A percentile compares a stretch with the other conserved stretches of the same genome.
These are phyloP conservation scores for Yamadazyma songkhlaensis DNA, from an alignment of 1,139 yeast species.

Conservation along the genomic window DNA sequence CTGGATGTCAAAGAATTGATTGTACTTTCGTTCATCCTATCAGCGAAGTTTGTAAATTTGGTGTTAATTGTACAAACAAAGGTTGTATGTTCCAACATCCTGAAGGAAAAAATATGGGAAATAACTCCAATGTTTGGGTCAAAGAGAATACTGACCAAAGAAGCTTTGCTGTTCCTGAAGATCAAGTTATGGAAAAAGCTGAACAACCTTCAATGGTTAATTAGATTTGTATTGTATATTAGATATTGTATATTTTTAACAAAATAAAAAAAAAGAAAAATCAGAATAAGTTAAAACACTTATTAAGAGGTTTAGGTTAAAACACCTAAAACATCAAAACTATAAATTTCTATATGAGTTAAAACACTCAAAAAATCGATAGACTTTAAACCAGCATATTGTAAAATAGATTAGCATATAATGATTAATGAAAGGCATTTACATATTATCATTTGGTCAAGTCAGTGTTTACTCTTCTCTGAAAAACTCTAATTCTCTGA, in stretches of 20 bases:
- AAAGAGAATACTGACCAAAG: constrained; percentile 46
- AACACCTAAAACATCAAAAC: neutral
- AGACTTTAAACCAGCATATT: neutral
- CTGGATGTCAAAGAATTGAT: constrained; percentile 71
- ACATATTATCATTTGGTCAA: neutral
- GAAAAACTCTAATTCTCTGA: no score
- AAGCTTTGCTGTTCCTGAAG: constrained; percentile 76
- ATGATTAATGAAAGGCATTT: constrained; percentile 1
- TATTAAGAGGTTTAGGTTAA: neutral
- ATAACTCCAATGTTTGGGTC: constrained; percentile 11
- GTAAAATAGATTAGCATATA: constrained; percentile 1
- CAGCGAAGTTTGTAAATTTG: constrained; percentile 76
- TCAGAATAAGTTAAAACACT: constrained; percentile 16
- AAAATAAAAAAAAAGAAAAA: constrained; percentile 18
- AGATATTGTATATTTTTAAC: constrained; percentile 8
- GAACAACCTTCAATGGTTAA: constrained; percentile 27
- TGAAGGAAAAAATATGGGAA: constrained; percentile 49
- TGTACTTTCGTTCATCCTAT: constrained; percentile 83
- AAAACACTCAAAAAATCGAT: neutral
- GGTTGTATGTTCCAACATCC: constrained; percentile 79
- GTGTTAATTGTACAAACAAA: constrained; percentile 65
- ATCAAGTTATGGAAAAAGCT: constrained; percentile 73
- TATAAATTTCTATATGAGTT: neutral
- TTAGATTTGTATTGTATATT: constrained; percentile 9
- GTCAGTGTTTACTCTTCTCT: no score